These are phyloP conservation scores for Blastocystis sp. DNA, from an alignment of 352 stramenopile species.

Conservation along the genomic window DNA sequence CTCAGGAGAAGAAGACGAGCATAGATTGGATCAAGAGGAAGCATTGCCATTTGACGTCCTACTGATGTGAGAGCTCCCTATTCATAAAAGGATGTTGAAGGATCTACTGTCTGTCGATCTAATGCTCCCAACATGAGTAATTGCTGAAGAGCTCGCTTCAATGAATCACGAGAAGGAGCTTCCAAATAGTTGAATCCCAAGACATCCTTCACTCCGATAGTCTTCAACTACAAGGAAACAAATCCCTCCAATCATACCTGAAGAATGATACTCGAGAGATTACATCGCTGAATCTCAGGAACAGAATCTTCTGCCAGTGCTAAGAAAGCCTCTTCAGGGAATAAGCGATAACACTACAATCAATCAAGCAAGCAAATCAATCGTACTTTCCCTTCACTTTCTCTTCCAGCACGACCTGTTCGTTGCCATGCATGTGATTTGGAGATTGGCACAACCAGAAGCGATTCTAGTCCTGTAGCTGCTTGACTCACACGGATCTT, in stretches of 20 bases:
- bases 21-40: constrained; percentile 79
- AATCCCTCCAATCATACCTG: constrained; percentile 67
- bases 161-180: constrained; percentile 67
- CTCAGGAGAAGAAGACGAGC: constrained; percentile 74
- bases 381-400: constrained; percentile 73
- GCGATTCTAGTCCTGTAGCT: constrained; percentile 77
- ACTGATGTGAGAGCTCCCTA: constrained; percentile 68
- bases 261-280: constrained; percentile 73
- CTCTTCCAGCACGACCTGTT: constrained; percentile 77
- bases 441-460: constrained; percentile 77
- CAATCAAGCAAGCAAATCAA: not conserved
- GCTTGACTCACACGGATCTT: constrained; percentile 81
- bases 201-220: constrained; percentile 70
- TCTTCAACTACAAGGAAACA: constrained; percentile 67
- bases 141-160: constrained; percentile 73
- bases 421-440: constrained; percentile 82
- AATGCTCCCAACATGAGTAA: constrained; percentile 70
- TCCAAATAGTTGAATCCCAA: constrained; percentile 80
- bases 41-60: constrained; percentile 75
- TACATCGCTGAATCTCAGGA: constrained; percentile 73
- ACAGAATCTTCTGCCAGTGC: constrained; percentile 60
- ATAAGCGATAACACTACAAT: constrained; percentile 69
- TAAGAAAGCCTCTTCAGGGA: constrained; percentile 68
- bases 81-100: not conserved
- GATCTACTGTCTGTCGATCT: constrained; percentile 28